Evolutionary conservation across 2,329 filamentous ascomycete genomes (phyloP), one percentile per base, ranked within the genome.

Genomic region (Neonectria magnoliae): DNA sequence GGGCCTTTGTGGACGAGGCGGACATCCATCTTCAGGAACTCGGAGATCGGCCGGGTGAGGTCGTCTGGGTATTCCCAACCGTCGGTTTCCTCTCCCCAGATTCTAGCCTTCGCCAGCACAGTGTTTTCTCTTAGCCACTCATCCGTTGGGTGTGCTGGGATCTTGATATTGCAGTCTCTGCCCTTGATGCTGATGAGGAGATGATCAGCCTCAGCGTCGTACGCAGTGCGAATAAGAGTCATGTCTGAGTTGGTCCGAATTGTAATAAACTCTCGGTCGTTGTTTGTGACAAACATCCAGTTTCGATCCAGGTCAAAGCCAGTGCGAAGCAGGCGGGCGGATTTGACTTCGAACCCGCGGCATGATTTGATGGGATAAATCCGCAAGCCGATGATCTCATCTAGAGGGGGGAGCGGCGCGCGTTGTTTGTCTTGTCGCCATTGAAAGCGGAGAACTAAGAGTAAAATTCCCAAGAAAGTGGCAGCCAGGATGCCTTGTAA

Each of bases 351-450:
- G 68, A 91, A 81, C 10, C 88, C 88, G 50, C 89, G 87, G 70
- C 89, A 91, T 65, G 88, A 90, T 73, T 91, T 91, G 71, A 91
- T 87, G 13, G 88, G 88, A 73, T 90, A 90, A 70, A 90, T 82
- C 60, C 83, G 83, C 11, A 90, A 79, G 25, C 64, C 48, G 51
- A 74, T 53, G 20, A 74, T 74, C 38, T 75, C 70, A 54, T 74
- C 72, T 8, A 31, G 36, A n/a, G 62, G 54, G 11, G 65, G 61
- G 4, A 59, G n/a, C 20, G 60, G 33, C 22, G 36, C 11, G 55
- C 44, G 22, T 48, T 57, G 55, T 48, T 57, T 14, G 48, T 50
- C 44, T 33, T 31, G 33, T 20, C 8, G 44, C 55, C 18, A 5
- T 7, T 38, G 36, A 38, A 38, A 38, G 5, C 36, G 36, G 36